Evolutionary conservation across 2,329 filamentous ascomycete genomes (phyloP).

Genomic region (Venturia aucupariae): DNA sequence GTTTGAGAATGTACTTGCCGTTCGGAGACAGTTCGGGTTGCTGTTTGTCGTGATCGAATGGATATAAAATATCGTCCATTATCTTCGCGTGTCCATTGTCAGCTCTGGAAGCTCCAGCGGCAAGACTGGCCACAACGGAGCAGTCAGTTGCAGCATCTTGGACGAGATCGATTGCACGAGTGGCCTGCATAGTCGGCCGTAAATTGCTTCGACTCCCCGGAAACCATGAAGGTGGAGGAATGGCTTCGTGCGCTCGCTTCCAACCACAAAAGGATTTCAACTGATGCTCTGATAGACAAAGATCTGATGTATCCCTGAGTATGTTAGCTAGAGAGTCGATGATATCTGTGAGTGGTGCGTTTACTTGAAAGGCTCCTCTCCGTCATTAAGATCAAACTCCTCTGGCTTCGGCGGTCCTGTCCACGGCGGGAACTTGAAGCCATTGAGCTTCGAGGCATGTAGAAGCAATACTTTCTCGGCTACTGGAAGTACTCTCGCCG

Average conservation of each 20-base stretch:
- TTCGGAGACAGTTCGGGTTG: slow-evolving; percentile 59
- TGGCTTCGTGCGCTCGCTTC: slow-evolving; percentile 65
- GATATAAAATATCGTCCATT: slow-evolving; percentile 64
- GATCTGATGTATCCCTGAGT: slow-evolving; percentile 58
- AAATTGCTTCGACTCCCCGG: slow-evolving; percentile 22
- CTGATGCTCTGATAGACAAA: slow-evolving; percentile 68
- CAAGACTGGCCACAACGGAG: slow-evolving; percentile 91
- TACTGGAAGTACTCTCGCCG: slow-evolving; percentile 53
- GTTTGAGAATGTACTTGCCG: slow-evolving; percentile 83
- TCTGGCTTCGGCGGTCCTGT: slow-evolving; percentile 47
- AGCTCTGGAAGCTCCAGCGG: slow-evolving; percentile 64
- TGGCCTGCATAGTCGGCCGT: slow-evolving; percentile 44
- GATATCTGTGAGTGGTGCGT: slow-evolving; percentile 21
- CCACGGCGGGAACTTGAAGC: slow-evolving; percentile 81
- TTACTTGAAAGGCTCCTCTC: slow-evolving; percentile 54
- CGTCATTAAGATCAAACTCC: slow-evolving; percentile 50
- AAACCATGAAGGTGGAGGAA: slow-evolving; percentile 38
- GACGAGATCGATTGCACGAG: slow-evolving; percentile 62
- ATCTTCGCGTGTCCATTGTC: slow-evolving; percentile 61
- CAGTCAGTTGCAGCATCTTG: slow-evolving; percentile 96
- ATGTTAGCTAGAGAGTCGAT: neutral
- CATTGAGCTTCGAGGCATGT: slow-evolving; percentile 71
- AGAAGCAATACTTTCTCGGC: slow-evolving; percentile 69
- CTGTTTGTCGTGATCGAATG: slow-evolving; percentile 52
- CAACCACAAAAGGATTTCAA: slow-evolving; percentile 69